phyloP scores from a whole-genome alignment of 176 grass and related monocot species.

The Thalia dealbata region DNA sequence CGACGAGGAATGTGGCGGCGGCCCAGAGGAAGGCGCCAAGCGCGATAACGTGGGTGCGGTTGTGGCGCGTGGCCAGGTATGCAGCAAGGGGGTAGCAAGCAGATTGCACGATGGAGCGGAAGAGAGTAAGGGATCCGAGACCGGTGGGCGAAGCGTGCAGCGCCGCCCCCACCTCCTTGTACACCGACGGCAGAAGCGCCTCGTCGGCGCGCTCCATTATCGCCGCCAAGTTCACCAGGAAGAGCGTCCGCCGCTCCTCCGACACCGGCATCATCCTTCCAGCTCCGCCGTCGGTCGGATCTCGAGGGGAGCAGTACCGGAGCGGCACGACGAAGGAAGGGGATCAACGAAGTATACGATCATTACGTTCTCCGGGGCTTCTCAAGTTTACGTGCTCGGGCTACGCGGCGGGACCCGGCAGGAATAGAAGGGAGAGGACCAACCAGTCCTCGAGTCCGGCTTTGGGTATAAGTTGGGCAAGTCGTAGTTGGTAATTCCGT shows the following conservation, averaged over 20 bases:
- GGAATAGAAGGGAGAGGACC: too few relatives aligned
- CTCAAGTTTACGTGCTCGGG: too few relatives aligned
- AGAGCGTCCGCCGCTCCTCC: slow-evolving; percentile 37
- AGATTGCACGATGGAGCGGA: slow-evolving; percentile 68
- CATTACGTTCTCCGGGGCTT: neutral
- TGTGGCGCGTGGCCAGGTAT: slow-evolving; percentile 56
- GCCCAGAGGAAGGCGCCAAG: slow-evolving; percentile 77
- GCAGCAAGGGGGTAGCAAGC: slow-evolving; percentile 75
- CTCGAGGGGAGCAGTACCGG: neutral
- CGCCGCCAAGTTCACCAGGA: slow-evolving; percentile 62
- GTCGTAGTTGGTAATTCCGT: too few relatives aligned
- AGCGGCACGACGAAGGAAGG: neutral
- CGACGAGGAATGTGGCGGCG: slow-evolving; percentile 78
- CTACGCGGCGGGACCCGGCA: too few relatives aligned
- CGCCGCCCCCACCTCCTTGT: slow-evolving; percentile 66
- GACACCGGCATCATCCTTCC: neutral
- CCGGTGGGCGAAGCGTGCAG: slow-evolving; percentile 54
- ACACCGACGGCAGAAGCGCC: slow-evolving; percentile 74
- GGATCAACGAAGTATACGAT: neutral
- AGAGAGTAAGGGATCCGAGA: slow-evolving; percentile 69
- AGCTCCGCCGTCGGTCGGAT: neutral
- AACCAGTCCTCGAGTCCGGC: too few relatives aligned
- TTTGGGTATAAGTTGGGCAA: too few relatives aligned
- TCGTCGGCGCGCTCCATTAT: slow-evolving; percentile 94
- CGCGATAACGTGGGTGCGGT: slow-evolving; percentile 75